Evolutionary conservation across 1,284 basidiomycete genomes (phyloP).

Genomic region (Abortiporus biennis): DNA sequence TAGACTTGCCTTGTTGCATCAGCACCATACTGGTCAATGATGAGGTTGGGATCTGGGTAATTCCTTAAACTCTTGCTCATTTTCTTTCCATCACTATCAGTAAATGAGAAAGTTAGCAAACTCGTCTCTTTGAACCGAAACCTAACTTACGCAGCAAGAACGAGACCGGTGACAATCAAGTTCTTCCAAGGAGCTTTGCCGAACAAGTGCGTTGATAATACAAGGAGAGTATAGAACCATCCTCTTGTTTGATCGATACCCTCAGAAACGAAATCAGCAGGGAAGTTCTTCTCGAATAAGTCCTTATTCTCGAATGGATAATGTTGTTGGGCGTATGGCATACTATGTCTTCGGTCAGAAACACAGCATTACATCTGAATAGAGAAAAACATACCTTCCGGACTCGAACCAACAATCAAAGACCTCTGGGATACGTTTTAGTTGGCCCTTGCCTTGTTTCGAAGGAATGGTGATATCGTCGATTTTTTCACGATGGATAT

Average conservation of each 20-base stretch:
- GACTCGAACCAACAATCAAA: conserved; percentile 99
- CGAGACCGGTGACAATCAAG: conserved; percentile 92
- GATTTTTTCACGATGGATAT: conserved; percentile 93
- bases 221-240: conserved; percentile 99
- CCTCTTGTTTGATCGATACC: conserved; percentile 95
- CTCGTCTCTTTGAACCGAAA: not conserved
- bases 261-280: conserved; percentile 98
- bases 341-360: conserved; percentile 42
- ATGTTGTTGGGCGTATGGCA: conserved; percentile 98
- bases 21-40: conserved; percentile 92
- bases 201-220: conserved; percentile 93
- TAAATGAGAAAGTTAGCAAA: conserved; percentile 6
- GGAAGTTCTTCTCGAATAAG: conserved; percentile 79
- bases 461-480: conserved; percentile 97
- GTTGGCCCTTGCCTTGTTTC: conserved; percentile 78
- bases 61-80: conserved; percentile 98
- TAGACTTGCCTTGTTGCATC: conserved; percentile 80
- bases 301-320: conserved; percentile 99
- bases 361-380: not conserved
- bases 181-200: conserved; percentile 97
- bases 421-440: conserved; percentile 92
- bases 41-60: conserved; percentile 94
- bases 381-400: conserved; percentile 61
- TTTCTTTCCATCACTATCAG: conserved; percentile 89
- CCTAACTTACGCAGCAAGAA: conserved; percentile 79